Conservation (phyloP, 805 yeast species). For the Wickerhamia fluorescens region DNA sequence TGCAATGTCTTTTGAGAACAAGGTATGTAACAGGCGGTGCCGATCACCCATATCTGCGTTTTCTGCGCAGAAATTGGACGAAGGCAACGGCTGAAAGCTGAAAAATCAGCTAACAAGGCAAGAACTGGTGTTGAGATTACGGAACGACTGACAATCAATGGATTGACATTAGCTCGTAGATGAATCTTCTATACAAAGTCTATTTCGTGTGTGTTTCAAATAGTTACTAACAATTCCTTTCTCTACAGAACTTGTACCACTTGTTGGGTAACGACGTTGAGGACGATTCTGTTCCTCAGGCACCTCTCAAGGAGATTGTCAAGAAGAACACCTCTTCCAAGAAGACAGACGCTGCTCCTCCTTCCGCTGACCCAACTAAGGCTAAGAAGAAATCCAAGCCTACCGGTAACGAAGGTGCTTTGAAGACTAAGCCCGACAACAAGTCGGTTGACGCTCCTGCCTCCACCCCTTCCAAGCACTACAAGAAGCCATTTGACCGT, state of each 20-base stretch:
- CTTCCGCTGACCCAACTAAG: slow-evolving; percentile 72
- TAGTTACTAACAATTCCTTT: too few relatives aligned
- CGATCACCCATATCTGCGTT: too few relatives aligned
- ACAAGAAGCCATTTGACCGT: slow-evolving; percentile 69
- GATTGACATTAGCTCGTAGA: too few relatives aligned
- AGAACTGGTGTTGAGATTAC: too few relatives aligned
- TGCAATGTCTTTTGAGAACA: slow-evolving; percentile 41
- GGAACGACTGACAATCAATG: too few relatives aligned
- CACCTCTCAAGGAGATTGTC: slow-evolving; percentile 67
- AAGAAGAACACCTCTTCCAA: slow-evolving; percentile 79
- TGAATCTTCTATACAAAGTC: too few relatives aligned
- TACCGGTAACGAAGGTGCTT: slow-evolving; percentile 86
- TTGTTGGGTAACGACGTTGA: slow-evolving; percentile 86
- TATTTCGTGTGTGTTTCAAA: too few relatives aligned
- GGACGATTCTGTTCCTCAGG: slow-evolving; percentile 55
- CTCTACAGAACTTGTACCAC: slow-evolving; percentile 81
- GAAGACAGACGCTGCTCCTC: slow-evolving; percentile 78
- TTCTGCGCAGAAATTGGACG: too few relatives aligned
- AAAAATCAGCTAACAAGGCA: too few relatives aligned
- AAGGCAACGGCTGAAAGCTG: too few relatives aligned
- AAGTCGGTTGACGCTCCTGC: slow-evolving; percentile 54
- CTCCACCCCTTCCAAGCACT: slow-evolving; percentile 45
- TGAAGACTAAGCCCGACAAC: slow-evolving; percentile 59
- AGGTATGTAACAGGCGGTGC: slow-evolving; percentile 32
- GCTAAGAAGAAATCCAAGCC: slow-evolving; percentile 66